A percentile compares a stretch with the other conserved stretches of the same genome.
These are phyloP conservation scores for Aristolochia californica DNA, from an alignment of 164 flowering plant species.

Conservation along the genomic window DNA sequence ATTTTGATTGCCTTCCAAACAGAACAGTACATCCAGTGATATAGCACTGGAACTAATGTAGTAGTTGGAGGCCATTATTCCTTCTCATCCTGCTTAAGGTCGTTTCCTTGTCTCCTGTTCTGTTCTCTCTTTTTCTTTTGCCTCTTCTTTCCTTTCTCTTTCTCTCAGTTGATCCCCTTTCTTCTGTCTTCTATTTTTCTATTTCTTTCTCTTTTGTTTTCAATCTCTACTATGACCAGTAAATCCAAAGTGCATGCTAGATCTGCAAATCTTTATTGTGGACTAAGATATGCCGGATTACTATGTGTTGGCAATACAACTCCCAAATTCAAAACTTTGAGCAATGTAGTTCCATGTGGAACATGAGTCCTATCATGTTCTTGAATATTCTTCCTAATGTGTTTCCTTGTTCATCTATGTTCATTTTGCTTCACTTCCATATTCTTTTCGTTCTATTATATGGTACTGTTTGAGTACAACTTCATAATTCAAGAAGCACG, in stretches of 20 bases:
- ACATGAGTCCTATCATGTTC: not conserved
- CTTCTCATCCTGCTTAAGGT: not conserved
- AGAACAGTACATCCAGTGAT: no score
- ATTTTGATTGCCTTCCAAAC: no score
- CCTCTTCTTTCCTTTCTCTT: not conserved
- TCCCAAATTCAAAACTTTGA: no score
- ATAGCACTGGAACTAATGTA: no score
- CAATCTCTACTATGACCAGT: not conserved
- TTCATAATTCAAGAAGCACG: not conserved
- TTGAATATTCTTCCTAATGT: not conserved
- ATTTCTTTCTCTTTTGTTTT: not conserved
- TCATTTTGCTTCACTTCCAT: not conserved
- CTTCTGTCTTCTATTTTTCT: not conserved
- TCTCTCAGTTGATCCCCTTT: no score
- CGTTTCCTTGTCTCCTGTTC: not conserved
- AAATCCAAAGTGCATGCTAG: not conserved
- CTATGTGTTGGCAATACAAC: no score
- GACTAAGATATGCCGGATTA: not conserved
- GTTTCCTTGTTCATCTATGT: not conserved
- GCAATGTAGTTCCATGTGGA: no score
- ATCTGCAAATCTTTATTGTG: not conserved
- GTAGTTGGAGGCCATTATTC: not conserved
- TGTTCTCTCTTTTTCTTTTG: not conserved
- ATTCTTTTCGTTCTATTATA: not conserved
- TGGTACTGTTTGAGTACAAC: not conserved